Conservation (phyloP, 371 early-diverging fungal genomes). For the Thermomucor indicae-seudaticae region DNA sequence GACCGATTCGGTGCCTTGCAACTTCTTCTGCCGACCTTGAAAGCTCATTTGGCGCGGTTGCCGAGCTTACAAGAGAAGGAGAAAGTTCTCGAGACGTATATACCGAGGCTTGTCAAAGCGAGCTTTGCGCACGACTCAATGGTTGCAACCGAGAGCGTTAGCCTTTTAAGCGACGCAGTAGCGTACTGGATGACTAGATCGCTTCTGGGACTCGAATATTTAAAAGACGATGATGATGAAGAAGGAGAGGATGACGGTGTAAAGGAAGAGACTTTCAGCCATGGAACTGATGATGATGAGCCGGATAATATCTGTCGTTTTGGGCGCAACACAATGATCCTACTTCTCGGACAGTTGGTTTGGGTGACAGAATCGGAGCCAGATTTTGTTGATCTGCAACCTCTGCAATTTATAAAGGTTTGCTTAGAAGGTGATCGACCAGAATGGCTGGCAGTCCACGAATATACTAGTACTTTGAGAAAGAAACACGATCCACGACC, state of each 20-base stretch:
- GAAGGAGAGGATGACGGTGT: constrained; percentile 13
- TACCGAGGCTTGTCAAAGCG: constrained; percentile 23
- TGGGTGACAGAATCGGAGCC: constrained; percentile 32
- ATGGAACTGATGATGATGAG: no score
- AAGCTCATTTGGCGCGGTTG: constrained; percentile 26
- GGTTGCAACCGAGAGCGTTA: constrained; percentile 36
- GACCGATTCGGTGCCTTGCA: constrained; percentile 39
- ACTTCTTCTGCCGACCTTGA: constrained; percentile 35
- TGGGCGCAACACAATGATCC: constrained; percentile 8
- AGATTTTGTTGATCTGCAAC: constrained; percentile 44
- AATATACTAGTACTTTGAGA: background rate
- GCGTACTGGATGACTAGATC: constrained; percentile 27
- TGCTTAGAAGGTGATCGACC: constrained; percentile 7
- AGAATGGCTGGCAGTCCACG: background rate
- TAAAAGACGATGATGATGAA: constrained; percentile 8
- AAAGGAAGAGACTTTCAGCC: no score
- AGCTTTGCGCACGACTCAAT: constrained; percentile 35
- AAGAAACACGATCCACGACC: background rate
- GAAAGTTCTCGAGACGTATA: constrained; percentile 13
- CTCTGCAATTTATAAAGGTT: constrained; percentile 19
- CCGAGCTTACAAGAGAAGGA: constrained; percentile 14
- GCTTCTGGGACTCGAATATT: constrained; percentile 3
- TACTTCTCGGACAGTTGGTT: constrained; percentile 27
- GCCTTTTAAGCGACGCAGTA: constrained; percentile 19
- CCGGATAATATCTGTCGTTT: no score